Evolutionary conservation across 371 early-diverging fungal genomes (phyloP).

Genomic region (Phascolomyces articulosus): DNA sequence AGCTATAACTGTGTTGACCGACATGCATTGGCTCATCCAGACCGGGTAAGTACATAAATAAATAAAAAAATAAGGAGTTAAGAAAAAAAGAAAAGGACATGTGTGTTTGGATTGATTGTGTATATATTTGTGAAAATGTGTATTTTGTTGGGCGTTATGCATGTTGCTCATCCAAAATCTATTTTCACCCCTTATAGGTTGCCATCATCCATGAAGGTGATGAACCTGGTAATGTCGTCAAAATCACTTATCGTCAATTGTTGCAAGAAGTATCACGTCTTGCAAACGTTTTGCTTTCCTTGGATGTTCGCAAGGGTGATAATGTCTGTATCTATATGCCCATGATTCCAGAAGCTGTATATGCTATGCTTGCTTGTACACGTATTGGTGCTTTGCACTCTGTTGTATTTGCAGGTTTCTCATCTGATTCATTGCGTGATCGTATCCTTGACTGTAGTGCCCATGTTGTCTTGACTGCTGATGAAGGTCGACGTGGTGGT

Average conservation of each 20-base stretch:
- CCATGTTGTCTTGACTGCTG: constrained; percentile 85
- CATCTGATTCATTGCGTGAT: constrained; percentile 85
- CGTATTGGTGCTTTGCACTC: constrained; percentile 90
- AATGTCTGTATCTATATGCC: constrained; percentile 97
- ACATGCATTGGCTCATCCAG: constrained; percentile 76
- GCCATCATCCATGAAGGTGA: constrained; percentile 93
- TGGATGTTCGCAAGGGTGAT: constrained; percentile 92
- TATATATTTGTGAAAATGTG: no score
- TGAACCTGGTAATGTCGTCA: constrained; percentile 74
- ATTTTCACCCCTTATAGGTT: constrained; percentile 29
- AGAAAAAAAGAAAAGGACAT: neutral
- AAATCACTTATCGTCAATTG: constrained; percentile 86
- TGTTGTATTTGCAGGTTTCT: constrained; percentile 96
- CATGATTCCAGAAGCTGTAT: constrained; percentile 94
- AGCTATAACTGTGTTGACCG: constrained; percentile 98
- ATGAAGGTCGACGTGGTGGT: constrained; percentile 91
- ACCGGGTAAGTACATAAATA: constrained; percentile 43
- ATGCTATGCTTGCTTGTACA: constrained; percentile 94
- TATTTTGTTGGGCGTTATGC: neutral
- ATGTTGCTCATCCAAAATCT: neutral
- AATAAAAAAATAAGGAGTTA: neutral
- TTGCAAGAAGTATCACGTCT: constrained; percentile 82
- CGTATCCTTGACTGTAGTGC: constrained; percentile 83
- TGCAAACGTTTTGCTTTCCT: constrained; percentile 78
- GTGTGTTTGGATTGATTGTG: neutral